Evolutionary conservation across 2,329 filamentous ascomycete species (phyloP).

Genomic region (Fusarium coffeatum): DNA sequence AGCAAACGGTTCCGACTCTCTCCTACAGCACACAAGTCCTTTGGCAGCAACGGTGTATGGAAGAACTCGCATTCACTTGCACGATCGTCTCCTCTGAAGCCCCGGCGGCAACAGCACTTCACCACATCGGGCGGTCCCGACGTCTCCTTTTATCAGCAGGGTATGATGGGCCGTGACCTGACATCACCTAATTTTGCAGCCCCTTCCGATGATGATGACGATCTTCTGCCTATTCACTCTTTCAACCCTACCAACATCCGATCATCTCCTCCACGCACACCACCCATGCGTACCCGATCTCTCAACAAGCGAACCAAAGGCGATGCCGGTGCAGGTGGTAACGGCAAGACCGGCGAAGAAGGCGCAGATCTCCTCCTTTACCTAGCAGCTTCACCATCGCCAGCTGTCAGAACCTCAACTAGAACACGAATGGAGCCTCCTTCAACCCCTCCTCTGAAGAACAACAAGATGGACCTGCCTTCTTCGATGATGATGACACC

Average conservation of each 20-base stretch:
- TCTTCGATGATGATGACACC: slow-evolving; percentile 93
- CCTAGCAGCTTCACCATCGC: slow-evolving; percentile 90
- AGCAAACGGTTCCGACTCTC: slow-evolving; percentile 76
- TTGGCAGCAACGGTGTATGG: slow-evolving; percentile 72
- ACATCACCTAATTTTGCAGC: slow-evolving; percentile 70
- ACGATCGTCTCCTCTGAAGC: slow-evolving; percentile 88
- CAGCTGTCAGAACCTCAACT: slow-evolving; percentile 69
- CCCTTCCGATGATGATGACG: slow-evolving; percentile 83
- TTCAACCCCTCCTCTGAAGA: slow-evolving; percentile 80
- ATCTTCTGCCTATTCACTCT: slow-evolving; percentile 80
- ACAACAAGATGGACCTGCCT: slow-evolving; percentile 73
- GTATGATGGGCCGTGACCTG: slow-evolving; percentile 73
- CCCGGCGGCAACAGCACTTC: slow-evolving; percentile 79
- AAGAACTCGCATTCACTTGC: slow-evolving; percentile 80
- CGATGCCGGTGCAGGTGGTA: slow-evolving; percentile 53
- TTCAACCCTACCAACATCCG: slow-evolving; percentile 73
- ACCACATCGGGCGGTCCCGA: slow-evolving; percentile 76
- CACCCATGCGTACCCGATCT: slow-evolving; percentile 72
- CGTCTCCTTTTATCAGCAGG: slow-evolving; percentile 81
- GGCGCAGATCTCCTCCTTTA: slow-evolving; percentile 85
- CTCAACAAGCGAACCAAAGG: slow-evolving; percentile 62
- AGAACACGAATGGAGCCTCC: slow-evolving; percentile 71
- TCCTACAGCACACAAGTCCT: slow-evolving; percentile 69
- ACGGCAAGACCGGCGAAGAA: slow-evolving; percentile 76
- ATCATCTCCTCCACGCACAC: slow-evolving; percentile 88